Conservation (phyloP, 2,329 filamentous ascomycete genomes). For the Fusarium xylarioides region DNA sequence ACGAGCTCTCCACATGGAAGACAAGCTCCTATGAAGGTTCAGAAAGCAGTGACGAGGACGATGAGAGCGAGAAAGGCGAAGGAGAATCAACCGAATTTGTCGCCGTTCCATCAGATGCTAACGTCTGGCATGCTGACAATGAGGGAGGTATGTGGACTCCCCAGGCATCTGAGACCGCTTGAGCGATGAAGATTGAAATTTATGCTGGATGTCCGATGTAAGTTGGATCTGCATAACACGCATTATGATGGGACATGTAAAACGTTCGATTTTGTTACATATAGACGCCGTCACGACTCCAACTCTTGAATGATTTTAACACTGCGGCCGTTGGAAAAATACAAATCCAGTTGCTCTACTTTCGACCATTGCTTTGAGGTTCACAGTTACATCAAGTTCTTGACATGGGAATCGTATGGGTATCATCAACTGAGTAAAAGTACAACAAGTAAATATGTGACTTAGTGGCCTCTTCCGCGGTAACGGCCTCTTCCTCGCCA, state of each 20-base stretch:
- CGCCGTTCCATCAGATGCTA: conserved; percentile 55
- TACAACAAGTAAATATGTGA: neutral
- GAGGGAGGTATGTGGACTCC: conserved; percentile 58
- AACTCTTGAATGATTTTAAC: conserved; percentile 31
- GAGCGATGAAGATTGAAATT: conserved; percentile 15
- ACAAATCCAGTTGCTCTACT: conserved; percentile 17
- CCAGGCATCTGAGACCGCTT: conserved; percentile 39
- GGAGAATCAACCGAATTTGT: conserved; percentile 58
- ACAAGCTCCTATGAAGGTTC: conserved; percentile 52
- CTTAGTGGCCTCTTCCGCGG: conserved; percentile 47
- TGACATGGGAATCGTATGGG: conserved; percentile 5
- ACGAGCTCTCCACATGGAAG: conserved; percentile 65
- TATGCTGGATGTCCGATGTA: conserved; percentile 19
- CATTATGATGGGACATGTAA: conserved; percentile 40
- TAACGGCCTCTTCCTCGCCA: conserved; percentile 52
- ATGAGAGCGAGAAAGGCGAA: conserved; percentile 46
- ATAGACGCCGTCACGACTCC: conserved; percentile 47
- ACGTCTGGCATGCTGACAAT: conserved; percentile 53
- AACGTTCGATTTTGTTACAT: conserved; percentile 36
- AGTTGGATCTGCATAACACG: conserved; percentile 25
- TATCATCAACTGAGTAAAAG: conserved; percentile 30
- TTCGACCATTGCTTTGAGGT: neutral
- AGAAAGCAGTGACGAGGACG: conserved; percentile 49
- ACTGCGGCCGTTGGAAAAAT: conserved; percentile 5
- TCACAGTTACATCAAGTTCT: neutral